Base-by-base conservation (phyloP, 1,284 basidiomycete species). In the Boletus semigastroideus region DNA sequence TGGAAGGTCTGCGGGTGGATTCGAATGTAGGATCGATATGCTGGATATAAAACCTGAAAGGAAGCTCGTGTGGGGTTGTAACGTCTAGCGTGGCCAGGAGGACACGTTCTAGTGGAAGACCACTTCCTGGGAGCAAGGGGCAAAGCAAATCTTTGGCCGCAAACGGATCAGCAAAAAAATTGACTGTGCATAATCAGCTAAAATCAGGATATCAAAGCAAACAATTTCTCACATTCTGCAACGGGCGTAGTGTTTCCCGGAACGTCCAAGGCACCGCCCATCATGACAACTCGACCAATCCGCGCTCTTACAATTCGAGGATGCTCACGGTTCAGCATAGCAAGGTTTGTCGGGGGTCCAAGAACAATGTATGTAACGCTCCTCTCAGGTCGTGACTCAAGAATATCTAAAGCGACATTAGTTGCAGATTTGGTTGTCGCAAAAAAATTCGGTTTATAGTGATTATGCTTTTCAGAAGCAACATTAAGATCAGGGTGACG, bases 241-340 rank as follows among this genome's bases (percentile, higher is more conserved):
- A 83, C 78, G 5, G 92, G 83, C 14, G 78, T 85, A 0, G 88
- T 92, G 65, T 98, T 98, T 3, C 95, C 95, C 0, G 94, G 93
- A 17, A 92, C 90, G 59, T 98, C 94, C 28, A 98, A 72, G 2
- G 92, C 87, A n/a, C 94, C 95, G n/a, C 95, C 96, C 94, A 98
- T 98, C 66, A 86, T 87, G 17, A 95, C 75, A 25, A 98, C 77
- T 13, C 84, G 79, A 16, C 87, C 88, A 36, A 90, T 78, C 31
- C 80, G 82, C 2, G 86, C 74, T 12, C 76, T 75, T 16, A 86
- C 69, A 1, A 81, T 74, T 30, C 74, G 68, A 1, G 80, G 78
- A 60, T 91, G 80, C 45, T 78, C 67, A 11, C 78, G 78, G 67
- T 89, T 75, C 44, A 90, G 78, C 37, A 76, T 74, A 1, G 93